Evolutionary conservation across 2,329 filamentous ascomycete species (phyloP).

Genomic region (Pseudogymnoascus verrucosus): DNA sequence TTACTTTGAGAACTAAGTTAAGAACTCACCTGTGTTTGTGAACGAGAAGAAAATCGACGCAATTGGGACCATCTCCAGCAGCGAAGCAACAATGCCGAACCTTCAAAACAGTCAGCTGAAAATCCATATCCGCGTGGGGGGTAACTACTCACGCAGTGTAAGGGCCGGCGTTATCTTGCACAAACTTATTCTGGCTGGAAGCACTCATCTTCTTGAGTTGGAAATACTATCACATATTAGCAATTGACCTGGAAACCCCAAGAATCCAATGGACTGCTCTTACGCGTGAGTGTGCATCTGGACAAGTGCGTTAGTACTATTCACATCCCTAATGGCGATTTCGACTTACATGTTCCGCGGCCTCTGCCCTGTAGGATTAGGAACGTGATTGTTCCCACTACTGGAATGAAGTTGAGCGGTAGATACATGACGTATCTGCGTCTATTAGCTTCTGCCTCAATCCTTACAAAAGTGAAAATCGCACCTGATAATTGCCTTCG

Average conservation of each 20-base stretch:
- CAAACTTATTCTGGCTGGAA: conserved; percentile 57
- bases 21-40: conserved; percentile 63
- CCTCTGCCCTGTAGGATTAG: conserved; percentile 62
- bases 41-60: conserved; percentile 79
- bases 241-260: not conserved
- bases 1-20: not conserved
- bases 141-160: conserved; percentile 65
- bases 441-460: not conserved
- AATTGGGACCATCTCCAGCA: conserved; percentile 79
- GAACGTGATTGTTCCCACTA: conserved; percentile 78
- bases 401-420: conserved; percentile 85
- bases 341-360: conserved; percentile 32
- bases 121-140: not conserved
- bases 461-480: conserved; percentile 5
- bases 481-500: conserved; percentile 56
- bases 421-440: conserved; percentile 67
- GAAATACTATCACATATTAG: conserved; percentile 52
- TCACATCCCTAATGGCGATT: not conserved
- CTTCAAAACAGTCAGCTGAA: conserved; percentile 40
- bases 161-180: conserved; percentile 61
- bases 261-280: conserved; percentile 20
- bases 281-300: conserved; percentile 44
- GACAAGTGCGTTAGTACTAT: not conserved
- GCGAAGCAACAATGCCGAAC: conserved; percentile 64
- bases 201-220: conserved; percentile 78